Percentiles rank a stretch among this genome's conserved stretches.
Conservation (phyloP, 2,329 filamentous ascomycete genomes). For the Fulvia fulva region DNA sequence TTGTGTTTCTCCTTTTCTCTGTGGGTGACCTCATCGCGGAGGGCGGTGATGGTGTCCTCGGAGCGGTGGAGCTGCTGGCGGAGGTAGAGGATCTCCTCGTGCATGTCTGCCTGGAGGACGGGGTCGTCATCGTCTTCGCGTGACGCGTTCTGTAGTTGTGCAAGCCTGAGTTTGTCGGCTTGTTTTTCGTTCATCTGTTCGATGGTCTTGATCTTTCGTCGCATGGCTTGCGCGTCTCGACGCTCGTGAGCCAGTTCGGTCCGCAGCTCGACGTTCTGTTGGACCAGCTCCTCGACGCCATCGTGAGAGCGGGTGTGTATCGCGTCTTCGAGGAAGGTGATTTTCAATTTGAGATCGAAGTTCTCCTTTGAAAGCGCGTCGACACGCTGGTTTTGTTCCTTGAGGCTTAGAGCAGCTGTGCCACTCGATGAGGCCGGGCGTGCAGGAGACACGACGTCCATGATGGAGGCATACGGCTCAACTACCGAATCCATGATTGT, state of each 20-base stretch:
- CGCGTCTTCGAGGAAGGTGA: constrained; percentile 93
- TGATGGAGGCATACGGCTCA: background rate
- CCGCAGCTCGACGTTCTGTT: constrained; percentile 92
- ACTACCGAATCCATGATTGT: background rate
- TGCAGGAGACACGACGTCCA: background rate
- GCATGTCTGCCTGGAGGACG: constrained; percentile 57
- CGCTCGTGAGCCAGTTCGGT: constrained; percentile 84
- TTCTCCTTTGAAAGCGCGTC: constrained; percentile 96
- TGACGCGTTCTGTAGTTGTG: constrained; percentile 40
- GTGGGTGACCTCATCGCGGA: constrained; percentile 71
- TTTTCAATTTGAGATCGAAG: constrained; percentile 94
- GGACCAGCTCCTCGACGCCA: constrained; percentile 95
- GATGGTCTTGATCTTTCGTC: constrained; percentile 76
- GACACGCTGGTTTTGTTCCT: constrained; percentile 96
- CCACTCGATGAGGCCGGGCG: constrained; percentile 35
- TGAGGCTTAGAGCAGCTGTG: constrained; percentile 74
- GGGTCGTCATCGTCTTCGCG: constrained; percentile 32
- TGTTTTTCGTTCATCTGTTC: constrained; percentile 70
- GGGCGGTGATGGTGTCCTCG: constrained; percentile 74
- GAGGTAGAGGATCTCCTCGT: constrained; percentile 81
- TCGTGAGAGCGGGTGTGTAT: constrained; percentile 92
- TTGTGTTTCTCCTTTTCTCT: constrained; percentile 83
- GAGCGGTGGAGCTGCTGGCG: constrained; percentile 83
- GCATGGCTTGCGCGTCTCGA: constrained; percentile 81
- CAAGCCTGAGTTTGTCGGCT: constrained; percentile 49